These are phyloP conservation scores for Echinosophora koreensis DNA, from an alignment of 306 rosid genomes.

Conservation along the genomic window DNA sequence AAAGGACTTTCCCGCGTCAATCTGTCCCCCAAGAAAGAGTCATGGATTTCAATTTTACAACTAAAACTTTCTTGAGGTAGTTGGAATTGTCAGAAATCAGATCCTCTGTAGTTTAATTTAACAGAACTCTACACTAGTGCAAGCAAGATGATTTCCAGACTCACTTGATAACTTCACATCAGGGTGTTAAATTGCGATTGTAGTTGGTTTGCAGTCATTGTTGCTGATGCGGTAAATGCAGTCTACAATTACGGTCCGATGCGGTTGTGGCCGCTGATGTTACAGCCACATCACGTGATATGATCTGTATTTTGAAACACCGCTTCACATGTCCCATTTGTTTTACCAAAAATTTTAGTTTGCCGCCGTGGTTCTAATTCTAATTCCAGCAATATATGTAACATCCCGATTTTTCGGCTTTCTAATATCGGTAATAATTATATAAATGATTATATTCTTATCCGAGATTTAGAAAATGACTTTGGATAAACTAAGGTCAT, in stretches of 20 bases:
- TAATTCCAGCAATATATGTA: neutral
- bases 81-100: neutral
- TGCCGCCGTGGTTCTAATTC: neutral
- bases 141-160: neutral
- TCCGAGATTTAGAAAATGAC: too few species aligned
- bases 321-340: neutral
- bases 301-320: too few species aligned
- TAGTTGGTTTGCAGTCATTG: too few species aligned
- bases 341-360: neutral
- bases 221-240: too few species aligned
- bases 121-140: neutral
- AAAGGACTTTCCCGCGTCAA: constrained; percentile 27
- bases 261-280: too few species aligned
- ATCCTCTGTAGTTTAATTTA: constrained; percentile 13
- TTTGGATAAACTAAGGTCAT: too few species aligned
- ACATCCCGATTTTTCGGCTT: too few species aligned
- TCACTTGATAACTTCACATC: neutral
- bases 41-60: neutral
- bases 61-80: neutral
- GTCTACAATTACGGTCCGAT: too few species aligned
- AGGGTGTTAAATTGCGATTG: too few species aligned
- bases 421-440: too few species aligned
- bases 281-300: too few species aligned
- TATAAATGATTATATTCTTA: too few species aligned
- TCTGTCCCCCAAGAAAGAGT: neutral